A percentile compares a stretch with the other conserved stretches of the same genome.
These are phyloP conservation scores for Leptographium procerum DNA, from an alignment of 2,329 filamentous ascomycete genomes.

Conservation along the genomic window DNA sequence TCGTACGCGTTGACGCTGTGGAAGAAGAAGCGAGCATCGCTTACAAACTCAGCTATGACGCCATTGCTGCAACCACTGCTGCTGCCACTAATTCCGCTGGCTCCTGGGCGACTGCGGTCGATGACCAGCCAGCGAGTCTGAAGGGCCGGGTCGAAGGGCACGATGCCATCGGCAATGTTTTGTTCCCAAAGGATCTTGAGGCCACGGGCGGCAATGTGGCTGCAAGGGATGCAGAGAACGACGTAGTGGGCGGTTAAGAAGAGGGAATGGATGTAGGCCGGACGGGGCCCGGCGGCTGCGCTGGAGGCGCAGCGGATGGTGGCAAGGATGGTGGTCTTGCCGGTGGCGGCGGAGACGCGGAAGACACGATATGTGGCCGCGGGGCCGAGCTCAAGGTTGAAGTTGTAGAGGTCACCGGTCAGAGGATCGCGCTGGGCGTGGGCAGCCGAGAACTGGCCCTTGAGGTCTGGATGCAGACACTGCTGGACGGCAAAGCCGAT, in stretches of 20 bases:
- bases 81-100: no score
- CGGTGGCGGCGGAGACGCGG: slow-evolving; percentile 45
- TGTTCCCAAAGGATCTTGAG: slow-evolving; percentile 49
- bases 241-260: slow-evolving; percentile 62
- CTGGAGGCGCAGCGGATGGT: slow-evolving; percentile 23
- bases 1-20: slow-evolving; percentile 72
- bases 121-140: slow-evolving; percentile 62
- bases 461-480: slow-evolving; percentile 54
- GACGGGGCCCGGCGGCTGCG: slow-evolving; percentile 14
- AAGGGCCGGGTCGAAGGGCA: slow-evolving; percentile 44
- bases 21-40: slow-evolving; percentile 63
- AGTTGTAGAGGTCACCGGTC: slow-evolving; percentile 72
- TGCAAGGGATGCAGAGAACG: slow-evolving; percentile 60
- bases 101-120: slow-evolving; percentile 46
- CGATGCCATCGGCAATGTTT: slow-evolving; percentile 59
- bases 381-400: slow-evolving; percentile 56
- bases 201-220: slow-evolving; percentile 47
- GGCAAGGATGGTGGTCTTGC: slow-evolving; percentile 59
- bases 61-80: slow-evolving; percentile 34
- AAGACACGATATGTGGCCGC: slow-evolving; percentile 58
- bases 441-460: slow-evolving; percentile 54
- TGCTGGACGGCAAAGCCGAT: slow-evolving; percentile 50
- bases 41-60: slow-evolving; percentile 57
- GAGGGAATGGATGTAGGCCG: slow-evolving; percentile 75
- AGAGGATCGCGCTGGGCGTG: slow-evolving; percentile 61